phyloP scores from a whole-genome alignment of 176 grass and related monocot genomes.

The Avena eriantha region DNA sequence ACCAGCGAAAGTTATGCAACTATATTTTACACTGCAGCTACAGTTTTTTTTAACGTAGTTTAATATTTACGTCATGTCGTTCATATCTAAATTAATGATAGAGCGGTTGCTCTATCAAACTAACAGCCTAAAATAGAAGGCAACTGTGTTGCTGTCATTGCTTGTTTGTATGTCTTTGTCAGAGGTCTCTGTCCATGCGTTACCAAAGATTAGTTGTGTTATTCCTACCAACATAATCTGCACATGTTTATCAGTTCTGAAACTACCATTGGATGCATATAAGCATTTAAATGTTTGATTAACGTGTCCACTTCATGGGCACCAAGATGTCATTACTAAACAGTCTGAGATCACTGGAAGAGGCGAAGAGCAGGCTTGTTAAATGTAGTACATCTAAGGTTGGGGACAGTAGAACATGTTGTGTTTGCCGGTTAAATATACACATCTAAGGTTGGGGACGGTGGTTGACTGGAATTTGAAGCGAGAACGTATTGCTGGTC shows the following conservation, averaged over 20 bases:
- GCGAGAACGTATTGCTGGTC: neutral
- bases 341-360: neutral
- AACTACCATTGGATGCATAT: neutral
- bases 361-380: neutral
- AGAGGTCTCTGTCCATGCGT: neutral
- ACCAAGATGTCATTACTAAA: neutral
- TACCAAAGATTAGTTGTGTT: neutral
- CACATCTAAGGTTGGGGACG: neutral
- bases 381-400: no score
- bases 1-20: neutral
- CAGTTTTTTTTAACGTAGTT: neutral
- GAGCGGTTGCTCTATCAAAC: neutral
- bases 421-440: neutral
- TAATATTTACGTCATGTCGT: neutral
- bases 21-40: neutral
- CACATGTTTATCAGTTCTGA: neutral
- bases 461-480: neutral
- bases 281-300: slow-evolving; percentile 12
- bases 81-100: neutral
- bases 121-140: slow-evolving; percentile 9
- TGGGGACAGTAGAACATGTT: neutral
- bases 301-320: neutral
- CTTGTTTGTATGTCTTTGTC: neutral
- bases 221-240: neutral
- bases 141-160: neutral